phyloP scores from a whole-genome alignment of 192 early-diverging fungal species.

The Hyaloraphidium curvatum region DNA sequence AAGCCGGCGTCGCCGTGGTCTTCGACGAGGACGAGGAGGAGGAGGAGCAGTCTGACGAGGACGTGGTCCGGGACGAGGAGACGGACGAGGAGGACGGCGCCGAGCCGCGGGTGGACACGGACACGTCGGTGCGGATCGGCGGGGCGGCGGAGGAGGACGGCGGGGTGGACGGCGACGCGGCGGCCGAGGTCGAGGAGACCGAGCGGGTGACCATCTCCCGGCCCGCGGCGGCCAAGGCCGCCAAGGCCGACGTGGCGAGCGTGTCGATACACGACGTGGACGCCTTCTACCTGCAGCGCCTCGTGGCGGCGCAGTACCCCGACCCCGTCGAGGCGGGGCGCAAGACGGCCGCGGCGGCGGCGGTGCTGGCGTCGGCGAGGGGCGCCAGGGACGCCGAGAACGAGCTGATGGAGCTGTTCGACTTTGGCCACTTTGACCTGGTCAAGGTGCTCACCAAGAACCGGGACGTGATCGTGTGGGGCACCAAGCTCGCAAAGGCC shows the following conservation, averaged over 20 bases:
- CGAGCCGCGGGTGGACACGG: conserved; percentile 6
- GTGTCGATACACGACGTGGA: conserved; percentile 68
- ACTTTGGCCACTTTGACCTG: conserved; percentile 89
- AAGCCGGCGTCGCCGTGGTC: conserved; percentile 81
- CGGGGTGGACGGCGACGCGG: conserved; percentile 12
- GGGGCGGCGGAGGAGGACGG: conserved; percentile 30
- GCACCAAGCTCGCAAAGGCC: conserved; percentile 65
- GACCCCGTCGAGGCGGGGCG: conserved; percentile 75
- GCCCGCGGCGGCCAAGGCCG: background rate
- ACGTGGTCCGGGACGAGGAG: conserved; percentile 18
- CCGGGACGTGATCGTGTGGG: conserved; percentile 77
- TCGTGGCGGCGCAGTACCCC: conserved; percentile 54
- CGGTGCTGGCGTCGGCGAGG: conserved; percentile 41
- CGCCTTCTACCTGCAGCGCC: conserved; percentile 92
- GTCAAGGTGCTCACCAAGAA: conserved; percentile 78
- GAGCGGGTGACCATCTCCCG: background rate
- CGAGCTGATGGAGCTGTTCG: conserved; percentile 85
- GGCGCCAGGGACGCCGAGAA: conserved; percentile 80
- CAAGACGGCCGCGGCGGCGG: conserved; percentile 59
- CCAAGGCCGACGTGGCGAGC: background rate
- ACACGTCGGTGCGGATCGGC: conserved; percentile 8
- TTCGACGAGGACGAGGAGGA: conserved; percentile 87
- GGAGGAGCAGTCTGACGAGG: conserved; percentile 35
- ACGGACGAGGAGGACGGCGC: conserved; percentile 13
- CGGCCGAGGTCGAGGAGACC: conserved; percentile 2